A percentile compares a stretch with the other conserved stretches of the same genome.
Conservation (phyloP, 495 filamentous ascomycete species). For the Pyronema omphalodes region DNA sequence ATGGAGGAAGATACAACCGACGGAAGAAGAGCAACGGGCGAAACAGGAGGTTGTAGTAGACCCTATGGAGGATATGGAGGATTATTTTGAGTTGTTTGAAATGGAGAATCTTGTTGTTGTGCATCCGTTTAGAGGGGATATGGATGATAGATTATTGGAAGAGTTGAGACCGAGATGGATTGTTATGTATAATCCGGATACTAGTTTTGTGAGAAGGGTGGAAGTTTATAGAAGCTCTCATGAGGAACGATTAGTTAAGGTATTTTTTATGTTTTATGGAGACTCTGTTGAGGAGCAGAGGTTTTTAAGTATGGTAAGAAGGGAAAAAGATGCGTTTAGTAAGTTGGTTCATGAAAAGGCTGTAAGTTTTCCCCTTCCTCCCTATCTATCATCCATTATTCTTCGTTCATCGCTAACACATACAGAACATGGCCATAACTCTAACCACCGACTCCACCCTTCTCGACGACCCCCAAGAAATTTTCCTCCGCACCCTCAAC, state of each 20-base stretch:
- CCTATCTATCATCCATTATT: not conserved
- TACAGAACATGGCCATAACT: constrained; percentile 64
- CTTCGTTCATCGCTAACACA: constrained; percentile 6
- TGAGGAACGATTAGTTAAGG: constrained; percentile 65
- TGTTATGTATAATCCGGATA: constrained; percentile 95
- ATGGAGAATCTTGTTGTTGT: constrained; percentile 76
- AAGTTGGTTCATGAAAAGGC: constrained; percentile 83
- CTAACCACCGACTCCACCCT: constrained; percentile 53
- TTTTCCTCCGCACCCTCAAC: constrained; percentile 87
- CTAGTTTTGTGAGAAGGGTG: constrained; percentile 84
- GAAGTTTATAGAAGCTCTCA: constrained; percentile 85
- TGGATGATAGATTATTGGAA: constrained; percentile 88
- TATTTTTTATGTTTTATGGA: constrained; percentile 93
- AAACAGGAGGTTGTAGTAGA: constrained; percentile 65
- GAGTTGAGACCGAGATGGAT: constrained; percentile 86
- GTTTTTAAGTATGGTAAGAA: constrained; percentile 69
- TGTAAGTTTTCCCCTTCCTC: constrained; percentile 23
- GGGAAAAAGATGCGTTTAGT: constrained; percentile 90
- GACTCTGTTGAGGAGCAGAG: constrained; percentile 92
- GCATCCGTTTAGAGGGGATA: constrained; percentile 86
- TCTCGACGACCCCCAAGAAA: constrained; percentile 69
- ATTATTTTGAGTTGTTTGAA: constrained; percentile 84
- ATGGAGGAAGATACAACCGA: constrained; percentile 48
- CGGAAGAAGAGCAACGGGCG: constrained; percentile 40
- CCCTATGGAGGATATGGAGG: constrained; percentile 70